Conservation (phyloP, 106 monocot genomes). For the Gastrodia elata region DNA sequence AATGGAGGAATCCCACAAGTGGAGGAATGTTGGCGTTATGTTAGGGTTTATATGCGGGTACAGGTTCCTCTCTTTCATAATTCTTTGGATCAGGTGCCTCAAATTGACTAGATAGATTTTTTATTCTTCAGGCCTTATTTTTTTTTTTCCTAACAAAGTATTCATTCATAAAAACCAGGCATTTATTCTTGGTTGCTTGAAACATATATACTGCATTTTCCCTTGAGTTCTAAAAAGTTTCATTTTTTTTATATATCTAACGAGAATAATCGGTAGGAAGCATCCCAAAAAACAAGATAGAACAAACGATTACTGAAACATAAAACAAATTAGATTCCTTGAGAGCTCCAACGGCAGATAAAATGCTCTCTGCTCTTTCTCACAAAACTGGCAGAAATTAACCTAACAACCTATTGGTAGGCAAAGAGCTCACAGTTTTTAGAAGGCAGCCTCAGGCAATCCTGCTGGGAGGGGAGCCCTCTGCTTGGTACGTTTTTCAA, state of each 20-base stretch:
- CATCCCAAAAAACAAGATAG: too few species aligned
- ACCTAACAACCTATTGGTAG: too few species aligned
- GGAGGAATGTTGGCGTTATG: constrained; percentile 55
- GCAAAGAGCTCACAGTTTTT: not conserved
- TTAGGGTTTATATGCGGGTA: constrained; percentile 50
- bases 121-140: too few species aligned
- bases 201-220: too few species aligned
- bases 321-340: too few species aligned
- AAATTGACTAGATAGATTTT: constrained; percentile 33
- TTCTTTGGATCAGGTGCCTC: constrained; percentile 63
- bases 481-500: constrained; percentile 60
- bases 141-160: too few species aligned
- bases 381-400: not conserved
- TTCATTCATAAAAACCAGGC: too few species aligned
- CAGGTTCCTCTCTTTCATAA: constrained; percentile 51
- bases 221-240: too few species aligned
- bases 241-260: too few species aligned
- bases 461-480: constrained; percentile 26
- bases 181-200: too few species aligned
- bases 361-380: not conserved
- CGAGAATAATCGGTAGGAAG: too few species aligned
- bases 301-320: too few species aligned
- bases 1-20: constrained; percentile 33
- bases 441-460: constrained; percentile 1
- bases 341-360: not conserved